A percentile compares a stretch with the other conserved stretches of the same genome.
Evolutionary conservation across 306 rosid genomes (phyloP).

Genomic region (Vigna nakashimae): DNA sequence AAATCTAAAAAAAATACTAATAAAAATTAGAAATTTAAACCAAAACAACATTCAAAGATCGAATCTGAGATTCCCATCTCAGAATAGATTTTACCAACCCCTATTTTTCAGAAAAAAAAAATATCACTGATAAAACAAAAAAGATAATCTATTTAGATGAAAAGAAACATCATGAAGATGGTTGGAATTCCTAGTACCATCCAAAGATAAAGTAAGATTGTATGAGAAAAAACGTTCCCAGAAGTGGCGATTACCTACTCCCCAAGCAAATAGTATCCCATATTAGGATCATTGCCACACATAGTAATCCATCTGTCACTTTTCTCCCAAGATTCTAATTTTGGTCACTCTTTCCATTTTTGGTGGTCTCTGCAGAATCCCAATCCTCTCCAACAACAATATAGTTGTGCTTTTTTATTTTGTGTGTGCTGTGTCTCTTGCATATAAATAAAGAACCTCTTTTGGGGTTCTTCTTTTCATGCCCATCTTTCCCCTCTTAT

Average conservation of each 20-base stretch:
- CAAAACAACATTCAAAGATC: background rate
- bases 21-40: background rate
- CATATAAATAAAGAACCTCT: conserved; percentile 22
- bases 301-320: conserved; percentile 59
- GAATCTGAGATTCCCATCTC: background rate
- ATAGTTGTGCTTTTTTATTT: background rate
- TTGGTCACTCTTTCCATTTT: conserved; percentile 58
- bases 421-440: background rate
- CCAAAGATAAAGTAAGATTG: conserved; percentile 19
- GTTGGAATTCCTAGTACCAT: conserved; percentile 37
- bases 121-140: background rate
- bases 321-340: conserved; percentile 51
- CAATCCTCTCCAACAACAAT: conserved; percentile 30
- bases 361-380: conserved; percentile 43
- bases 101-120: background rate
- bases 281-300: conserved; percentile 56
- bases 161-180: background rate
- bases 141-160: background rate
- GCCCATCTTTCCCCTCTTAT: background rate
- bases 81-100: background rate
- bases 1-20: background rate
- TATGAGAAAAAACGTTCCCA: conserved; percentile 21
- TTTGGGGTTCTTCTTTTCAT: background rate
- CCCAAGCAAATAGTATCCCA: conserved; percentile 57
- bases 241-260: conserved; percentile 52